These are phyloP conservation scores for Yarrowia deformans DNA, from an alignment of 805 yeast species.

Conservation along the genomic window DNA sequence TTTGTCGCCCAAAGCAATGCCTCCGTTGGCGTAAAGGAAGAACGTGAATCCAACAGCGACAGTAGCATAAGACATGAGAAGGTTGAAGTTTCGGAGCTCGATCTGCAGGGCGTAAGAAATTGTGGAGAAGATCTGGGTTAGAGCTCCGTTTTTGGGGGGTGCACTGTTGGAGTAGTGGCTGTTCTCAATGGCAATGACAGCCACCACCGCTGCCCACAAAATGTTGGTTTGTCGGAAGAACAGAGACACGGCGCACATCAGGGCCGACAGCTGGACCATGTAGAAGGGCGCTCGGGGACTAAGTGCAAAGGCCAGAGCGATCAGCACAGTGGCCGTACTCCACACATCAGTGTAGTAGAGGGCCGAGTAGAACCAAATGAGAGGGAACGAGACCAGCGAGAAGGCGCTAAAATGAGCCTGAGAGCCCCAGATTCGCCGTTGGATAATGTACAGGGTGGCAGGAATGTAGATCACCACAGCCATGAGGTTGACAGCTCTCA, in stretches of 20 bases:
- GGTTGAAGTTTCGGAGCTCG: conserved; percentile 5
- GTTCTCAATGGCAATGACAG: conserved; percentile 49
- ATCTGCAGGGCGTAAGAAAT: conserved; percentile 43
- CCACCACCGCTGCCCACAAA: conserved; percentile 76
- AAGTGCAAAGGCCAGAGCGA: conserved; percentile 56
- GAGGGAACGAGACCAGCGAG: conserved; percentile 64
- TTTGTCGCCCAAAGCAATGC: conserved; percentile 91
- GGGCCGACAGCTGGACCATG: conserved; percentile 56
- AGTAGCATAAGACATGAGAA: conserved; percentile 48
- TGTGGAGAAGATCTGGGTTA: conserved; percentile 5
- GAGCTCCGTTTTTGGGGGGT: conserved; percentile 21
- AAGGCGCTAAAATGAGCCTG: conserved; percentile 52
- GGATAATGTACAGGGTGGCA: conserved; percentile 52
- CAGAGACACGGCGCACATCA: conserved; percentile 68
- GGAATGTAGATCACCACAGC: conserved; percentile 51
- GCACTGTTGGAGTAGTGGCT: conserved; percentile 20
- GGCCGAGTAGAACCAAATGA: conserved; percentile 73
- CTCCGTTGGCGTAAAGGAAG: conserved; percentile 74
- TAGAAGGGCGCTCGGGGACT: conserved; percentile 41
- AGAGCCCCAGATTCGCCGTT: conserved; percentile 48
- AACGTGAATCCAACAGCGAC: conserved; percentile 62
- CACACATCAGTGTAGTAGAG: conserved; percentile 93
- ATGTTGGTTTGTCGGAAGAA: conserved; percentile 90
- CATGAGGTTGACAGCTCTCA: conserved; percentile 67
- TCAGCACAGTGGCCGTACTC: conserved; percentile 75